Evolutionary conservation across 768 basidiomycete species (phyloP), one percentile per base, ranked within the genome.

Genomic region (Kwoniella sp.): DNA sequence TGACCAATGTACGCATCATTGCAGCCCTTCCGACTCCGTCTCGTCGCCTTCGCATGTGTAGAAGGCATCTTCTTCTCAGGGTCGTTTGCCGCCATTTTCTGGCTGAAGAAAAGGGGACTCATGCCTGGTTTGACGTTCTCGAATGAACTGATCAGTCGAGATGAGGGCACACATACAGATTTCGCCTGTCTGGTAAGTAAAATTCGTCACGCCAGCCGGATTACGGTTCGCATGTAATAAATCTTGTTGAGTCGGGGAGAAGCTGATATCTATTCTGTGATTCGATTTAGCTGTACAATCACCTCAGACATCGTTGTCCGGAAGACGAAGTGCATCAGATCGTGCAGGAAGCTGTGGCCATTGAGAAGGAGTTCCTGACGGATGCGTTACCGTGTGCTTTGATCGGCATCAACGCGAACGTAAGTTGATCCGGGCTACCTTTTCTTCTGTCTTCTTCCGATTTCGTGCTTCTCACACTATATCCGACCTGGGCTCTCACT

Each of bases 51-150:
- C 56, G 78, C 78, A 8, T 77, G 76, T 51, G 79, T 81, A 37
- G 79, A 81, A 63, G 79, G 79, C 23, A 81, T 81, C 67, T 81
- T 81, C 74, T 81, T 81, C 61, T 79, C 78, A 22, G 79, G 79
- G 20, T 78, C 76, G 12, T 81, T 81, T 65, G 79, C 79, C 15
- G 78, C 79, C 28, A 79, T 81, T 47, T 81, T 81, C 69, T 81
- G 79, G 79, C 58, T 81, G 55, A 81, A 81, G 75, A 81, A 81
- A 67, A 60, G 79, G 53, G 79, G 79, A 47, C 68, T 81, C 20
- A 81, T 81, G 79, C 79, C 79, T 29, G 77, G 77, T 25, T 67
- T 78, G 68, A 78, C 77, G 11, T 78, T 76, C 55, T 78, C 77
- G 0, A 78, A 78, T 30, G 77, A 78, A 56, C 56, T 78, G 51